Conservation (phyloP, 441 rosid species). For the Euphorbia corollata region DNA sequence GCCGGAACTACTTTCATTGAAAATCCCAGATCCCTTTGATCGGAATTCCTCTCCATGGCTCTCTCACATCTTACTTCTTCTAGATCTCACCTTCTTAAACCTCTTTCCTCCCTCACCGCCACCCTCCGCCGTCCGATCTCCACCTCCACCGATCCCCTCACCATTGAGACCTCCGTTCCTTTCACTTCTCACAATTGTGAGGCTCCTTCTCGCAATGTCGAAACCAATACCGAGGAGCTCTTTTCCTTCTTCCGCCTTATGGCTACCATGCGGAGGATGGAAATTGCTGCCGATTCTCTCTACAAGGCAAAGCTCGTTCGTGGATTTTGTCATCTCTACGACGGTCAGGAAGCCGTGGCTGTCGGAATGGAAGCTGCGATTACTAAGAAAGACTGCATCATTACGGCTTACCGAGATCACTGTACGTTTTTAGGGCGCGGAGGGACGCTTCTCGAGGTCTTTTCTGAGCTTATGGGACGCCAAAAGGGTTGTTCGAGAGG, state of each 20-base stretch:
- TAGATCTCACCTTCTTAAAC: conserved; percentile 39
- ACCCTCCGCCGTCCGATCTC: conserved; percentile 58
- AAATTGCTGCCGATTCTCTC: conserved; percentile 92
- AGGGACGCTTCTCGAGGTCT: conserved; percentile 60
- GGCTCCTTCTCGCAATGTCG: conserved; percentile 68
- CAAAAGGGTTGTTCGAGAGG: conserved; percentile 78
- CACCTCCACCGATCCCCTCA: conserved; percentile 57
- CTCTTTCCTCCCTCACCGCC: conserved; percentile 25
- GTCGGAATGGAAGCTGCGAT: conserved; percentile 93
- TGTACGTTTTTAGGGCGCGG: conserved; percentile 83
- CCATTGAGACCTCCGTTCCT: conserved; percentile 75
- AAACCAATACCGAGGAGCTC: conserved; percentile 58
- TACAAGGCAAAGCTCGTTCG: conserved; percentile 95
- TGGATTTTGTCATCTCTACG: conserved; percentile 91
- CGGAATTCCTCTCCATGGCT: conserved; percentile 38
- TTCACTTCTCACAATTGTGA: conserved; percentile 82
- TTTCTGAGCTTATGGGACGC: conserved; percentile 91
- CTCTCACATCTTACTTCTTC: conserved; percentile 42
- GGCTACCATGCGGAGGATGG: conserved; percentile 89
- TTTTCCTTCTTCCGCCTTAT: conserved; percentile 67
- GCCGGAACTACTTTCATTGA: background rate
- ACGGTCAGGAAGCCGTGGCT: conserved; percentile 90
- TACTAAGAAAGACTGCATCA: conserved; percentile 68
- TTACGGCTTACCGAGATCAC: conserved; percentile 88
- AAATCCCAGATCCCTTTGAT: background rate